A percentile compares a stretch with the other conserved stretches of the same genome.
Evolutionary conservation across 225 moss, liverwort and hornwort genomes (phyloP).

Genomic region (Polytrichum commune): DNA sequence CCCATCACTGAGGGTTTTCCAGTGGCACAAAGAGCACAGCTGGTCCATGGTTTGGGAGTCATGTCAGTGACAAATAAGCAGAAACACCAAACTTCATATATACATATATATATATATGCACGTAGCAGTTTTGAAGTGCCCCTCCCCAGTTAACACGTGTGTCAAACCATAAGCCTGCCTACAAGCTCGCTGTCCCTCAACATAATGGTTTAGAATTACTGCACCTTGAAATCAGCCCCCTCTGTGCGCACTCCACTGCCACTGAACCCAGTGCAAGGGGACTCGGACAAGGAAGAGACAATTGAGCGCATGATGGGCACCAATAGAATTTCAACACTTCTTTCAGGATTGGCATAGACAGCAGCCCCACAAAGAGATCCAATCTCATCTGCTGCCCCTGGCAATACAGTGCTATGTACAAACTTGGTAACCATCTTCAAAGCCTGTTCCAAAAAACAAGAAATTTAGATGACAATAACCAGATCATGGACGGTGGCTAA

Average conservation of each 20-base stretch:
- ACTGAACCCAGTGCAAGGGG: slow-evolving; percentile 82
- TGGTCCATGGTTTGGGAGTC: too few species aligned
- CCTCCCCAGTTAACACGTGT: too few species aligned
- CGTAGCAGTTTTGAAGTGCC: too few species aligned
- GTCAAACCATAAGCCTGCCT: background rate
- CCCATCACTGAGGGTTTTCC: too few species aligned
- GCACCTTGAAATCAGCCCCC: slow-evolving; percentile 72
- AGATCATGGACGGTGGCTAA: background rate
- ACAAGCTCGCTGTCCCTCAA: background rate
- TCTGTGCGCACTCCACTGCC: slow-evolving; percentile 50
- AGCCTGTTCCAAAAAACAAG: slow-evolving; percentile 38
- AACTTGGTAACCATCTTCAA: slow-evolving; percentile 71
- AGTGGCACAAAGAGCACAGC: too few species aligned
- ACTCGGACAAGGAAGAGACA: slow-evolving; percentile 59
- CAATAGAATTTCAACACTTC: slow-evolving; percentile 45
- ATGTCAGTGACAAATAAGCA: too few species aligned
- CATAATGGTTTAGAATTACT: background rate
- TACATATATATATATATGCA: too few species aligned
- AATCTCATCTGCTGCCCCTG: slow-evolving; percentile 80
- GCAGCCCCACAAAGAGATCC: slow-evolving; percentile 67
- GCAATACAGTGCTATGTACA: slow-evolving; percentile 69
- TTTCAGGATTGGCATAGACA: slow-evolving; percentile 49
- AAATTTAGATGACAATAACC: slow-evolving; percentile 12
- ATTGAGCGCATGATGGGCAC: slow-evolving; percentile 70
- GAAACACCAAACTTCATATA: too few species aligned